These are phyloP conservation scores for Citropsis articulata DNA, from an alignment of 345 rosid genomes.

Conservation along the genomic window DNA sequence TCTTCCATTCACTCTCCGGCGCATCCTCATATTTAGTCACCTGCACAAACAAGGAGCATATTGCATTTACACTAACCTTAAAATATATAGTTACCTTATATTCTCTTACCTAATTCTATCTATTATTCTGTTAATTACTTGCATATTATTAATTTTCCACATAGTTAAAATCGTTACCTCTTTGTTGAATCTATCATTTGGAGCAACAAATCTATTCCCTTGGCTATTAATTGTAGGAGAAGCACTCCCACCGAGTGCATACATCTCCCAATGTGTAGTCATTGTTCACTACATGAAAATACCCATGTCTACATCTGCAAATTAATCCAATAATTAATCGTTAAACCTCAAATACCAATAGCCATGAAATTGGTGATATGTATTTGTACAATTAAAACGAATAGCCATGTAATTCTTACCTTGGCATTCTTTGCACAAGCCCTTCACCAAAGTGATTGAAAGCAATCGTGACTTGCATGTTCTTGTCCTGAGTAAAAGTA, in stretches of 20 bases:
- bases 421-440: slow-evolving; percentile 68
- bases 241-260: slow-evolving; percentile 75
- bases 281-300: slow-evolving; percentile 70
- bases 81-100: no score
- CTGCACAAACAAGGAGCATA: slow-evolving; percentile 16
- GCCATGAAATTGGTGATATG: no score
- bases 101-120: no score
- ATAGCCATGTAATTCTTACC: slow-evolving; percentile 25
- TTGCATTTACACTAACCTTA: no score
- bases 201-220: slow-evolving; percentile 66
- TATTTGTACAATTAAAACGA: no score
- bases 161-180: slow-evolving; percentile 28
- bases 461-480: slow-evolving; percentile 70
- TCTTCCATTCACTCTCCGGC: slow-evolving; percentile 45
- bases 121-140: no score
- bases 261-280: slow-evolving; percentile 70
- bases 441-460: slow-evolving; percentile 74
- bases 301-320: slow-evolving; percentile 60
- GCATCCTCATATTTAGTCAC: slow-evolving; percentile 58
- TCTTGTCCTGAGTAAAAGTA: slow-evolving; percentile 44
- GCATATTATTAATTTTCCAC: no score
- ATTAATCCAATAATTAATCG: neutral
- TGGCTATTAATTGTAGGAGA: slow-evolving; percentile 65
- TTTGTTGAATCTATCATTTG: slow-evolving; percentile 34
- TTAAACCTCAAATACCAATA: no score